Evolutionary conservation across 2,329 filamentous ascomycete genomes (phyloP), one percentile per base, ranked within the genome.

Genomic region (Pyricularia pennisetigena): DNA sequence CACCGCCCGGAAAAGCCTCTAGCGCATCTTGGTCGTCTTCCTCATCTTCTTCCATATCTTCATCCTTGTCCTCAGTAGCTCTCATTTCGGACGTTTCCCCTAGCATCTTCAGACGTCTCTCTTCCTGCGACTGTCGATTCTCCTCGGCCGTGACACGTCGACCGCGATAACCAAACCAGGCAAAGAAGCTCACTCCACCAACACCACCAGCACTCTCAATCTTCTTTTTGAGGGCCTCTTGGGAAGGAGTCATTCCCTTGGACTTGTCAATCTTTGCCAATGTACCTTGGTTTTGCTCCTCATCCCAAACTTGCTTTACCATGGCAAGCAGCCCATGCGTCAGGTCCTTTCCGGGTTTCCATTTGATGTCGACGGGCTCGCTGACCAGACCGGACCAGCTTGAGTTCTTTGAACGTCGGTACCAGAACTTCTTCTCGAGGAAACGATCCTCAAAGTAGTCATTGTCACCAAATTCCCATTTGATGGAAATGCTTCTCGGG

Each of bases 371-470:
- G 72, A 97, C 92, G 6, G 94, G 94, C 82, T 97, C 93, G 28
- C 90, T 94, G 69, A 97, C 92, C 41, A 97, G 85, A 49, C 92
- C 92, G 49, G 85, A 82, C 87, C 87, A 93, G 74, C 86, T 84
- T 75, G 89, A 85, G 76, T 83, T 85, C 57, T 67, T 67, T 70
- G 85, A 82, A 77, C 85, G 85, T 72, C 94, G 88, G 84, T 90
- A 93, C 86, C 90, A 94, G 80, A 98, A 97, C 76, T 91, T 92
- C 88, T 98, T 98, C 81, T 94, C 91, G 65, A 98, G 80, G 68
- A 88, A 85, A 68, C 81, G 83, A 80, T 97, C 85, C 76, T 89
- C 85, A 74, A 98, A 97, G 81, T 89, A 89, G 66, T 93, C 88
- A 80, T 98, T 98, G 71, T 88, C 85, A 69, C 80, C 80, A 79